Evolutionary conservation across 805 yeast genomes (phyloP).

Genomic region (Zygosaccharomyces lentus): DNA sequence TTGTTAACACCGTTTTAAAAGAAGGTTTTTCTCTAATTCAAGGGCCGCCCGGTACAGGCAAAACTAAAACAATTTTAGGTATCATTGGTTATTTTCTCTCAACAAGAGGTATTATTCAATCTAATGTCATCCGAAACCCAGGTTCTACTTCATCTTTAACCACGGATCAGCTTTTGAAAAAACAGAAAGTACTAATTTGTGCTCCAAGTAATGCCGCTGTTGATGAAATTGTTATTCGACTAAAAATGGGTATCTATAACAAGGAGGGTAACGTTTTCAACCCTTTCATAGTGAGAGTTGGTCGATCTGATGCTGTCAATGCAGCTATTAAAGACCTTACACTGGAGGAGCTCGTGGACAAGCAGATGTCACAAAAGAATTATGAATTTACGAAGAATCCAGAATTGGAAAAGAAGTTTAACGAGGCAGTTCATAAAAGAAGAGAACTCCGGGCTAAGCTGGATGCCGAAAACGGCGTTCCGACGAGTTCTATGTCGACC

Average conservation of each 20-base stretch:
- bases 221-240: constrained; percentile 84
- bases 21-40: constrained; percentile 88
- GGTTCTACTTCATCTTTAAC: constrained; percentile 20
- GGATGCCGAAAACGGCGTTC: constrained; percentile 40
- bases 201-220: constrained; percentile 99
- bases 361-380: constrained; percentile 42
- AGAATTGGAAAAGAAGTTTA: constrained; percentile 45
- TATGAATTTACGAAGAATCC: constrained; percentile 38
- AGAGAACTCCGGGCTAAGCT: constrained; percentile 47
- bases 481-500: constrained; percentile 42
- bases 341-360: constrained; percentile 79
- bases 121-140: constrained; percentile 35
- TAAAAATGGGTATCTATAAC: constrained; percentile 64
- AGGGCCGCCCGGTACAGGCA: constrained; percentile 99
- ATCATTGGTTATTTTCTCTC: constrained; percentile 75
- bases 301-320: constrained; percentile 84
- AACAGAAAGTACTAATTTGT: constrained; percentile 73
- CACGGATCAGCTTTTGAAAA: constrained; percentile 28
- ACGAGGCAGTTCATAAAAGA: constrained; percentile 54
- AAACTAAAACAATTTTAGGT: constrained; percentile 93
- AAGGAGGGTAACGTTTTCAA: constrained; percentile 48
- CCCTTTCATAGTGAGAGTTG: constrained; percentile 79
- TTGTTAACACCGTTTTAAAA: constrained; percentile 60
- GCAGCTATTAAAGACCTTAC: constrained; percentile 77
- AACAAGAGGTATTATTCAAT: constrained; percentile 24